These are phyloP conservation scores for Rutstroemia sp. DNA, from an alignment of 2,329 filamentous ascomycete species.

Conservation along the genomic window DNA sequence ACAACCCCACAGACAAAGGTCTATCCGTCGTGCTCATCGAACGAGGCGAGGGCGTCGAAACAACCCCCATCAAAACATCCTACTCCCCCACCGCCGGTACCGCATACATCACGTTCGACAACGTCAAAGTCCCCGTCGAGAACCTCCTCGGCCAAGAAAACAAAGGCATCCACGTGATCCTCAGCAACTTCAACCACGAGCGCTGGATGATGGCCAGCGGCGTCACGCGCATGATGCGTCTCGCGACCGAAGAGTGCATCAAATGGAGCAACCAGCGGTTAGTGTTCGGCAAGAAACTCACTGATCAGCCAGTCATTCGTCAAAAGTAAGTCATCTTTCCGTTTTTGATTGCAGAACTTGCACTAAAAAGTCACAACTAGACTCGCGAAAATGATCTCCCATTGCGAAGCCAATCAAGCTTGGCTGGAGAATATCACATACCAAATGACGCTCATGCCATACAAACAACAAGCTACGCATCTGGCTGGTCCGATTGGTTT, in stretches of 20 bases:
- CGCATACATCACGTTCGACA: constrained; percentile 64
- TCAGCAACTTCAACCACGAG: constrained; percentile 87
- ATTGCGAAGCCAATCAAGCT: constrained; percentile 73
- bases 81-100: constrained; percentile 63
- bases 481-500: constrained; percentile 76
- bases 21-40: constrained; percentile 71
- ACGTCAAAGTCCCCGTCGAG: constrained; percentile 75
- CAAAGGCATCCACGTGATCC: constrained; percentile 78
- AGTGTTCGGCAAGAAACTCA: constrained; percentile 75
- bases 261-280: constrained; percentile 86
- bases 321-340: constrained; percentile 52
- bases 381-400: constrained; percentile 80
- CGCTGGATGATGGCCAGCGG: constrained; percentile 63
- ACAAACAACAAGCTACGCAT: constrained; percentile 65
- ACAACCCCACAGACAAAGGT: constrained; percentile 48
- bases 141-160: constrained; percentile 76
- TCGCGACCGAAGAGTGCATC: constrained; percentile 72
- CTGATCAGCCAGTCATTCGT: constrained; percentile 75
- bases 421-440: constrained; percentile 82
- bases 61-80: constrained; percentile 69
- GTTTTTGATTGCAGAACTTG: no score
- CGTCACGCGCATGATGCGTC: constrained; percentile 57
- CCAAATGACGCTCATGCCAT: constrained; percentile 83
- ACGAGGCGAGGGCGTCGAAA: constrained; percentile 67
- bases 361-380: constrained; percentile 29